Base-by-base conservation (phyloP, 768 basidiomycete species). In the Macrolepiota dolichaula region DNA sequence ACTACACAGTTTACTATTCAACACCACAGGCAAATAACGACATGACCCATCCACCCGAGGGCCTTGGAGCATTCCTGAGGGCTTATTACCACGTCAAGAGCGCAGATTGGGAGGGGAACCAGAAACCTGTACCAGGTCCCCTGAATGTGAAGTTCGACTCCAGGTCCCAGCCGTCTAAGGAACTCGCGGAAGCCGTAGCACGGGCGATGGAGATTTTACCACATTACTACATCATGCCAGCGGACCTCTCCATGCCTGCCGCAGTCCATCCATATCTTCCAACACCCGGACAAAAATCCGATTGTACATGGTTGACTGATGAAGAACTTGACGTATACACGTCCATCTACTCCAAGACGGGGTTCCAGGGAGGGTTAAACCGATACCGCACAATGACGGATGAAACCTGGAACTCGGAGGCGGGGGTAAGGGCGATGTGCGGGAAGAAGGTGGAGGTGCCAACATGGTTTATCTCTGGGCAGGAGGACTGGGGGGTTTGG, bases 331-430 rank as follows among this genome's bases (percentile, higher is more conserved):
- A 60, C 0, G 77, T 84, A 11, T 87, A 85, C 65, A 76, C 79
- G 1, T 64, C 74, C 22, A 80, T 81, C 63, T 88, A 79, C 60
- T 63, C 66, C 0, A 73, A 78, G 44, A 84, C 82, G 1, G 85
- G 87, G 1, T 87, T 87, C 61, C 85, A 86, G 66, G 85, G 85
- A n/a, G 85, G 82, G 27, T 69, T 87, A 55, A 85, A 87, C 64
- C 72, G 78, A 61, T 87, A 87, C 65, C 78, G 85, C 27, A 72
- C 74, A 60, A 64, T 68, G 53, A 76, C 73, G 0, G 77, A 79
- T 27, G 63, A 68, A 2, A 57, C 67, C 4, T 75, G 72, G 70
- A 65, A 69, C 22, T 72, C 71, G 0, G 81, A 85, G 22, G 67
- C 84, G 42, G 65, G 70, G 25, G 70, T 79, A 29, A 84, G 86